Conservation (phyloP, 2,329 filamentous ascomycete species). For the Cladosporium cucumerinum region DNA sequence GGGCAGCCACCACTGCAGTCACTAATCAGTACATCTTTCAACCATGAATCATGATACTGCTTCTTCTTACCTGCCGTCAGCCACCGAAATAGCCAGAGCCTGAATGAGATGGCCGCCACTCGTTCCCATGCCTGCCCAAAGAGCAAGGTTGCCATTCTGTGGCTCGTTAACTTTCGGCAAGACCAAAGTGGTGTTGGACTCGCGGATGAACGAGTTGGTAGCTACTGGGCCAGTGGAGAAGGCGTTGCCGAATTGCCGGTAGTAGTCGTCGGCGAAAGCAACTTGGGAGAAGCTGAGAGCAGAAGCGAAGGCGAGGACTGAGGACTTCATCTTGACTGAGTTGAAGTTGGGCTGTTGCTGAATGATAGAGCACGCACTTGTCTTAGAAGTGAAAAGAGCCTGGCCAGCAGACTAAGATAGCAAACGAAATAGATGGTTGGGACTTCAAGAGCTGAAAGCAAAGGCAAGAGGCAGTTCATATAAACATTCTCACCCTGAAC, state of each 20-base stretch:
- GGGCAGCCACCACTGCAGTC: conserved; percentile 16
- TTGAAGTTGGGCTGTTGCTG: not conserved
- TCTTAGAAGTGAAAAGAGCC: not conserved
- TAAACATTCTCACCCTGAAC: too few species aligned
- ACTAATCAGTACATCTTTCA: not conserved
- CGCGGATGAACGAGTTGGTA: conserved; percentile 42
- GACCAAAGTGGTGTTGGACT: conserved; percentile 44
- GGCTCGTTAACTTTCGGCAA: conserved; percentile 40
- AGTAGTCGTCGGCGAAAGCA: conserved; percentile 15
- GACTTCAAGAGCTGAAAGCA: not conserved
- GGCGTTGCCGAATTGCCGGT: conserved; percentile 21
- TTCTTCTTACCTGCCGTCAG: conserved; percentile 12
- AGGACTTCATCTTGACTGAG: not conserved
- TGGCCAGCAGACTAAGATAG: not conserved
- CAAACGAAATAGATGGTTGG: not conserved
- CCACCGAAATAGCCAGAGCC: conserved; percentile 38
- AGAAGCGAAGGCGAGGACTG: not conserved
- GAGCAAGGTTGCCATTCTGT: conserved; percentile 38
- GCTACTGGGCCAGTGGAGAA: conserved; percentile 47
- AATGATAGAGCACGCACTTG: not conserved
- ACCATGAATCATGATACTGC: not conserved
- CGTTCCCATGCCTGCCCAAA: conserved; percentile 51
- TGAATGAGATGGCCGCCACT: conserved; percentile 48
- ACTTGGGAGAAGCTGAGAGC: not conserved
- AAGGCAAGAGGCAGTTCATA: not conserved